These are phyloP conservation scores for Cephalotrichum gorgonifer DNA, from an alignment of 2,329 filamentous ascomycete genomes.

Conservation along the genomic window DNA sequence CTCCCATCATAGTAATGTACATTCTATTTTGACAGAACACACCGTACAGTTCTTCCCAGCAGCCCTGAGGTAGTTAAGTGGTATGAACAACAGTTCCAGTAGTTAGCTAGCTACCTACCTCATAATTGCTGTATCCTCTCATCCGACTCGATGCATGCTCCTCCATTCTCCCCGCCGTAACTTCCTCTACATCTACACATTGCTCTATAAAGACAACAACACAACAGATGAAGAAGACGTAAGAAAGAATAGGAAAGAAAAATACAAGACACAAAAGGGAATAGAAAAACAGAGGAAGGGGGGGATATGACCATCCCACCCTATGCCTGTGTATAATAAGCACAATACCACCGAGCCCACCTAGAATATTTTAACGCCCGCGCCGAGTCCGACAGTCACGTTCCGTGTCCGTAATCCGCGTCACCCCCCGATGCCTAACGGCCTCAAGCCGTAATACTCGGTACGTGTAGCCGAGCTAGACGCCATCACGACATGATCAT, in stretches of 20 bases:
- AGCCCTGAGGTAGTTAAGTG: background rate
- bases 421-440: too few relatives aligned
- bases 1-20: background rate
- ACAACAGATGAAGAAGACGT: background rate
- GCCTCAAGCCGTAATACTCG: too few relatives aligned
- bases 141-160: conserved; percentile 2
- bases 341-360: too few relatives aligned
- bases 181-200: background rate
- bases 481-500: too few relatives aligned
- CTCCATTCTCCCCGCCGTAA: background rate
- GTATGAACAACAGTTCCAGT: background rate
- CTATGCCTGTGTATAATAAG: too few relatives aligned
- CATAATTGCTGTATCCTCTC: background rate
- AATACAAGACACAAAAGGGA: background rate
- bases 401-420: too few relatives aligned
- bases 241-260: background rate
- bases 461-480: too few relatives aligned
- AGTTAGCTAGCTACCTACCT: too few relatives aligned
- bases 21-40: background rate
- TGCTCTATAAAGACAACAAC: background rate
- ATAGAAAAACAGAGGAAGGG: too few relatives aligned
- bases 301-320: too few relatives aligned
- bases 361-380: too few relatives aligned
- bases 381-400: too few relatives aligned
- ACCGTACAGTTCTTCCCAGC: background rate